Percentiles rank a stretch among this genome's conserved stretches.
phyloP scores from a whole-genome alignment of 768 basidiomycete species.

The Suillus discolor region DNA sequence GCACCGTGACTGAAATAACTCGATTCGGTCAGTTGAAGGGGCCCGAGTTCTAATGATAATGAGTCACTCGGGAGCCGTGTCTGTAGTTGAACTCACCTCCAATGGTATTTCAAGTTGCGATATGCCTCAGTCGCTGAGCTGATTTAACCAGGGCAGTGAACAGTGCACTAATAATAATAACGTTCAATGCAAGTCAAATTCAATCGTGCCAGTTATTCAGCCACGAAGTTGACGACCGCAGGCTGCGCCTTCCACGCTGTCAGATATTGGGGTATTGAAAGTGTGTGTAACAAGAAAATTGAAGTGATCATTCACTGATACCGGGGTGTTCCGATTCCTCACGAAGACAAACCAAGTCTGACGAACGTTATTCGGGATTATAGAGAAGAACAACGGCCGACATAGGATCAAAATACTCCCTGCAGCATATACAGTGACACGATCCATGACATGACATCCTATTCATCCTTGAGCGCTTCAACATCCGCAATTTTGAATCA shows the following conservation, averaged over 20 bases:
- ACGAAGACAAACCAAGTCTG: background rate
- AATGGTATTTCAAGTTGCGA: background rate
- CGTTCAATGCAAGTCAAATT: background rate
- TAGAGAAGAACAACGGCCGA: slow-evolving; percentile 15
- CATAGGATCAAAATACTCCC: slow-evolving; percentile 15
- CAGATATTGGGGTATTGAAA: background rate
- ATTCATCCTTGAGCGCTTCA: slow-evolving; percentile 26
- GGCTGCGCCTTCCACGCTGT: background rate
- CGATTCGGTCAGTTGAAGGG: background rate
- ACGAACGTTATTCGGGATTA: slow-evolving; percentile 10
- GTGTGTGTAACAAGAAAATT: background rate
- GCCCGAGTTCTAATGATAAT: background rate
- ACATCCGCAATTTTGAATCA: slow-evolving; percentile 22
- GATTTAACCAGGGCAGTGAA: background rate
- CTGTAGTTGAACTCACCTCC: background rate
- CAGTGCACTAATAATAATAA: background rate
- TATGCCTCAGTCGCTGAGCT: background rate
- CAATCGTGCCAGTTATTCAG: background rate
- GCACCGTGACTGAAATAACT: background rate
- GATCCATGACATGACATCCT: slow-evolving; percentile 27
- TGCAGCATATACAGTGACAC: slow-evolving; percentile 3
- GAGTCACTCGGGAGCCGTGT: background rate
- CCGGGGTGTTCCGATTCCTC: slow-evolving; percentile 5
- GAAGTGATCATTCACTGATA: background rate
- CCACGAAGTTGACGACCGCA: background rate